Evolutionary conservation across 805 yeast species (phyloP).

Genomic region (Blastobotrys parvus): DNA sequence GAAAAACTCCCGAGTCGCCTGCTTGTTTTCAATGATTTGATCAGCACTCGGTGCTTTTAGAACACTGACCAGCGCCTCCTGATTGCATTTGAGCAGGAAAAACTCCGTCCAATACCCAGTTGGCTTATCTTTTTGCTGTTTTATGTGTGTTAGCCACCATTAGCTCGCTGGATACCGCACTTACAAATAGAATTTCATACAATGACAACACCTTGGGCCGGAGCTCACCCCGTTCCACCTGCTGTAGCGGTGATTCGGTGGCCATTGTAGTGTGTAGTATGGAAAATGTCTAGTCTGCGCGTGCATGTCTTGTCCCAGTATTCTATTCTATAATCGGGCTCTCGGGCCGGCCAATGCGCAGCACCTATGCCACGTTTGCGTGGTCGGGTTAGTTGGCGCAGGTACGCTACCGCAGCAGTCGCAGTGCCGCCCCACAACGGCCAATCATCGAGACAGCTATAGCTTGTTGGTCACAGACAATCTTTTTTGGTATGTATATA

Average conservation of each 20-base stretch:
- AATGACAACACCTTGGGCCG: constrained; percentile 29
- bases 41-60: constrained; percentile 22
- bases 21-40: constrained; percentile 6
- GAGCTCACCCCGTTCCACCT: constrained; percentile 18
- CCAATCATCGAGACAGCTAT: no score
- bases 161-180: constrained; percentile 12
- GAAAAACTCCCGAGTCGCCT: constrained; percentile 18
- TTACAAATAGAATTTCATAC: constrained; percentile 28
- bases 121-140: background rate
- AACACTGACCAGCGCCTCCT: constrained; percentile 15
- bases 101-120: constrained; percentile 15
- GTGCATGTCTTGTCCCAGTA: no score
- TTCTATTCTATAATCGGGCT: no score
- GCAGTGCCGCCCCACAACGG: no score
- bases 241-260: constrained; percentile 23
- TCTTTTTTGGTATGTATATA: no score
- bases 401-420: no score
- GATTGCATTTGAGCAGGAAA: constrained; percentile 17
- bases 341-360: no score
- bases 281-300: no score
- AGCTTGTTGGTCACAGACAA: no score
- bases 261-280: background rate
- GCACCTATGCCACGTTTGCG: no score
- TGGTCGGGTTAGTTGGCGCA: no score
- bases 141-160: background rate